These are phyloP conservation scores for Iris pallida DNA, from an alignment of 116 monocot species.

Conservation along the genomic window DNA sequence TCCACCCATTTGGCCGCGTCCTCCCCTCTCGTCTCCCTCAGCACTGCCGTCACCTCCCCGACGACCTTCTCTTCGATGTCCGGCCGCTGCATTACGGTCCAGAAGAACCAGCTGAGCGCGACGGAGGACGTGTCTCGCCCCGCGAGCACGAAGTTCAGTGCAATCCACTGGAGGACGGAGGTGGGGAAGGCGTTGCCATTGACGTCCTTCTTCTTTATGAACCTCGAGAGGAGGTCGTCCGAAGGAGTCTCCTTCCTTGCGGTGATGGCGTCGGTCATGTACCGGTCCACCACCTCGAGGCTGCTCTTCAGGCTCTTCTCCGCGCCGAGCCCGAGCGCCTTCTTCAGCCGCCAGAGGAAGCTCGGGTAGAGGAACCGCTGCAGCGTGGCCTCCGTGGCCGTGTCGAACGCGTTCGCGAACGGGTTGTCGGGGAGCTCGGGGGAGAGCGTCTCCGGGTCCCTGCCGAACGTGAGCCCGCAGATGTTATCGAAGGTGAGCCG, in stretches of 20 bases:
- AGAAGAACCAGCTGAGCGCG: slow-evolving; percentile 76
- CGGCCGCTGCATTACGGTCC: slow-evolving; percentile 37
- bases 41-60: slow-evolving; percentile 34
- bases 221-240: slow-evolving; percentile 58
- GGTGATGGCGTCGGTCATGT: slow-evolving; percentile 44
- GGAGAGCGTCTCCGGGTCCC: slow-evolving; percentile 57
- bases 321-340: slow-evolving; percentile 33
- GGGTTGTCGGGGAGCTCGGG: slow-evolving; percentile 43
- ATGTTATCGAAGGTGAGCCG: slow-evolving; percentile 78
- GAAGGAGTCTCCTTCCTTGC: slow-evolving; percentile 35
- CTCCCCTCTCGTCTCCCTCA: slow-evolving; percentile 33
- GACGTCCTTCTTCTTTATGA: slow-evolving; percentile 48
- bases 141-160: slow-evolving; percentile 58
- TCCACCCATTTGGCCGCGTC: slow-evolving; percentile 33
- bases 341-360: slow-evolving; percentile 58
- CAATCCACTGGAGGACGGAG: slow-evolving; percentile 50
- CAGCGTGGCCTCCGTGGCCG: slow-evolving; percentile 53
- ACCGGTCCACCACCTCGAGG: slow-evolving; percentile 46
- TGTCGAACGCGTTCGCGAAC: slow-evolving; percentile 51
- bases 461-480: slow-evolving; percentile 60
- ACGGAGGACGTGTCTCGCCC: slow-evolving; percentile 62
- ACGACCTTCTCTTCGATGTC: slow-evolving; percentile 43
- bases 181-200: slow-evolving; percentile 41
- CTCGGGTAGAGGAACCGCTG: slow-evolving; percentile 50
- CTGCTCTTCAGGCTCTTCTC: slow-evolving; percentile 33